Percentiles rank a stretch among this genome's conserved stretches.
Evolutionary conservation across 2,329 filamentous ascomycete species (phyloP).

Genomic region (Ceratocystiopsis sp.): DNA sequence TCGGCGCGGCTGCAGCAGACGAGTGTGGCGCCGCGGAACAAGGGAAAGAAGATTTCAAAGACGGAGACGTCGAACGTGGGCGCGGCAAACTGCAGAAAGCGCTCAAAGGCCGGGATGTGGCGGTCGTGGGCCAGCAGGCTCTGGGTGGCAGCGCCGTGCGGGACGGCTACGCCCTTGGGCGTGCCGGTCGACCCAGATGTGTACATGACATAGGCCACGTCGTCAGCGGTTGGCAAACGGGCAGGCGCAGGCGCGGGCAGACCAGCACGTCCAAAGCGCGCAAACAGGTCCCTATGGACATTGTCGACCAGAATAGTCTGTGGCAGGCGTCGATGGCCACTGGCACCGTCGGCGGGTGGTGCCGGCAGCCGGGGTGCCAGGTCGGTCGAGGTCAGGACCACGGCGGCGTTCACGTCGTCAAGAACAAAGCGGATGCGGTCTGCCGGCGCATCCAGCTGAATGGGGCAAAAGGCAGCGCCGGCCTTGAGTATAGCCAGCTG

Average conservation of each 20-base stretch:
- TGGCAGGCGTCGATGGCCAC: too few relatives aligned
- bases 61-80: slow-evolving; percentile 90
- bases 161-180: slow-evolving; percentile 74
- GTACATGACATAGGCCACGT: slow-evolving; percentile 79
- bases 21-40: slow-evolving; percentile 56
- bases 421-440: slow-evolving; percentile 70
- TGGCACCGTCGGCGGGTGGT: too few relatives aligned
- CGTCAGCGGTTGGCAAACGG: slow-evolving; percentile 13
- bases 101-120: slow-evolving; percentile 57
- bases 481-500: slow-evolving; percentile 63
- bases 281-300: slow-evolving; percentile 18
- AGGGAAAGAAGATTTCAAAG: slow-evolving; percentile 86
- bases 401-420: slow-evolving; percentile 51
- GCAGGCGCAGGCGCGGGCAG: background rate
- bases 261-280: too few relatives aligned
- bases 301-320: slow-evolving; percentile 8
- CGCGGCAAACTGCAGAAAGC: slow-evolving; percentile 82
- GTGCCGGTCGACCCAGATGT: slow-evolving; percentile 80
- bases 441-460: slow-evolving; percentile 59
- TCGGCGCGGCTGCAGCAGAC: slow-evolving; percentile 50
- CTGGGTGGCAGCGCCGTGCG: slow-evolving; percentile 65
- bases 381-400: slow-evolving; percentile 47
- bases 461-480: slow-evolving; percentile 71
- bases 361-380: slow-evolving; percentile 24
- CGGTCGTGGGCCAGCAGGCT: slow-evolving; percentile 65